phyloP scores from a whole-genome alignment of 805 yeast species.

The Ogataea pini region DNA sequence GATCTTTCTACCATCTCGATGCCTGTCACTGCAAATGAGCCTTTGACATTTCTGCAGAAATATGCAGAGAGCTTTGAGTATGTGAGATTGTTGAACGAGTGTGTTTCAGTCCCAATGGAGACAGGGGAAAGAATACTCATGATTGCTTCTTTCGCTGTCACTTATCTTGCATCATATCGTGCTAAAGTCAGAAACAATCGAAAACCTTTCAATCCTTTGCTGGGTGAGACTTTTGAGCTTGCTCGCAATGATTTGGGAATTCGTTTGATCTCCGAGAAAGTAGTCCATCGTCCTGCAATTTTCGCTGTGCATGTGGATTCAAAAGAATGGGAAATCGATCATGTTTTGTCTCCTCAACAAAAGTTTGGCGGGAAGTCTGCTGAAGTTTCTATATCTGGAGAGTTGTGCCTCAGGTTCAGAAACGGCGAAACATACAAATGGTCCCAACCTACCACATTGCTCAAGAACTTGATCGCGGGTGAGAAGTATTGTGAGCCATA shows the following conservation, averaged over 20 bases:
- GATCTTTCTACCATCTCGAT: conserved; percentile 82
- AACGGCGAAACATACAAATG: conserved; percentile 78
- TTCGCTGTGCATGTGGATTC: conserved; percentile 81
- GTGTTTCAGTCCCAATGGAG: conserved; percentile 47
- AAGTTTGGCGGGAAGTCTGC: conserved; percentile 95
- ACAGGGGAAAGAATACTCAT: conserved; percentile 62
- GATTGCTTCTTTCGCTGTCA: conserved; percentile 81
- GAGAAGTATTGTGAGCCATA: conserved; percentile 91
- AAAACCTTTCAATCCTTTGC: conserved; percentile 91
- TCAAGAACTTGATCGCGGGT: conserved; percentile 90
- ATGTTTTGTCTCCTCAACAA: conserved; percentile 72
- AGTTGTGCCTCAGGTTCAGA: conserved; percentile 52
- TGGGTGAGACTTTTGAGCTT: conserved; percentile 91
- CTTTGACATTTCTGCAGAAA: conserved; percentile 77
- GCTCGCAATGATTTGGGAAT: conserved; percentile 82
- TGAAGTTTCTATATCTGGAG: conserved; percentile 78
- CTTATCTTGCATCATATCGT: conserved; percentile 68
- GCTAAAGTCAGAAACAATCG: conserved; percentile 74
- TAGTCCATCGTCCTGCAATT: conserved; percentile 81
- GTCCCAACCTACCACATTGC: conserved; percentile 77
- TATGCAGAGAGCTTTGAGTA: conserved; percentile 82
- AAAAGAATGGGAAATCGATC: conserved; percentile 62
- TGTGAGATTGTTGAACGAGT: conserved; percentile 61
- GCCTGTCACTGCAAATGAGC: conserved; percentile 96
- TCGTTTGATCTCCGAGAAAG: conserved; percentile 80